Base-by-base conservation (phyloP, 306 rosid genomes). In the Rosa multiflora region DNA sequence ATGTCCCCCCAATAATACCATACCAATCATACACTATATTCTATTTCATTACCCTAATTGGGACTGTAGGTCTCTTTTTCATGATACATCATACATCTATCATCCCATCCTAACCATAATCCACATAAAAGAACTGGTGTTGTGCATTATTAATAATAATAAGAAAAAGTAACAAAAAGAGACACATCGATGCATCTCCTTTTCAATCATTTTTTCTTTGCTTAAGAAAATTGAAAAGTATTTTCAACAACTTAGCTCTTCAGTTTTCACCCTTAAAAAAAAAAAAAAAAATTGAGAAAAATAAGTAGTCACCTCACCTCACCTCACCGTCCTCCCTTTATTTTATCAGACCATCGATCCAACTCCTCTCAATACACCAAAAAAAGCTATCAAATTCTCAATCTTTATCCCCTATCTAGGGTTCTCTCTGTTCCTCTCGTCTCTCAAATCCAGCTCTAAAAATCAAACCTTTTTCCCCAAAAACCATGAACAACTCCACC, bases 391-490 rank as follows among this genome's bases (percentile, higher is more conserved):
- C 7, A 62, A 64, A 63, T 67, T 44, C 81, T 56, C 74, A 66
- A 79, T 90, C 89, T 81, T 81, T 82, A 83, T 87, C 87, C 78
- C 72, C 84, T 43, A 43, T 76, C 88, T 86, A 89, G 93, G 97
- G 96, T 89, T 92, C 85, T 79, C 71, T 67, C 46, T 72, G 42
- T 81, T 79, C 64, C 13, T 73, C 63, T 70, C 84, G 11, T 29
- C 46, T 76, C 56, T 76, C 87, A 82, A 79, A 79, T 82, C 88
- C 88, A 71, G 88, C 75, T 84, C 88, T 13, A 48, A 56, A 47
- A 43, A 49, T 18, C 66, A 21, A 64, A 59, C 74, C 66, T 73
- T 48, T 73, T 48, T 37, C 49, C 26, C 72, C 12, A 9, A 26
- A 72, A 73, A 53, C 84, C 63, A 84, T 79, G 77, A 17, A 84